phyloP scores from a whole-genome alignment of 805 yeast genomes.

The Candida cerambycidarum region DNA sequence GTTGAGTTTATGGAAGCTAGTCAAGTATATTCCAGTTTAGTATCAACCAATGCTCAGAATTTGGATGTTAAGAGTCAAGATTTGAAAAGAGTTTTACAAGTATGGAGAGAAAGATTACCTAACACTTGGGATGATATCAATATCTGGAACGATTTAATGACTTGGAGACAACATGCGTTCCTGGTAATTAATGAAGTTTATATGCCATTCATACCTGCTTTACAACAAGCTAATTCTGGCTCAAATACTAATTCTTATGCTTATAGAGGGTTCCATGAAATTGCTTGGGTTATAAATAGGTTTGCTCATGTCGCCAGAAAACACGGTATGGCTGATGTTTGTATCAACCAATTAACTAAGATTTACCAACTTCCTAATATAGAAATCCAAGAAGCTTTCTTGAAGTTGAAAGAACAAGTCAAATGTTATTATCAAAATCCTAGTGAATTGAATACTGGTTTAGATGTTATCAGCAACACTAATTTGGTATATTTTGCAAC shows the following conservation, averaged over 20 bases:
- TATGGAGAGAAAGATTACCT: conserved; percentile 97
- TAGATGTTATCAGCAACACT: conserved; percentile 95
- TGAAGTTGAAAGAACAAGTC: conserved; percentile 94
- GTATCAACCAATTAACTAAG: conserved; percentile 87
- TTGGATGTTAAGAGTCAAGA: conserved; percentile 92
- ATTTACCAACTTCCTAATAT: conserved; percentile 95
- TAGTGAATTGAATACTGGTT: conserved; percentile 87
- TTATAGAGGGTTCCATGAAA: conserved; percentile 96
- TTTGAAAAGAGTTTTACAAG: conserved; percentile 88
- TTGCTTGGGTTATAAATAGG: conserved; percentile 97
- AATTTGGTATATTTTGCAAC: conserved; percentile 94
- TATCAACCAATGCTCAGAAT: conserved; percentile 88
- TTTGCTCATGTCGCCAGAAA: conserved; percentile 98
- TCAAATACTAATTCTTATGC: conserved; percentile 88
- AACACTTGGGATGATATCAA: conserved; percentile 97
- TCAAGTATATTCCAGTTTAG: conserved; percentile 84
- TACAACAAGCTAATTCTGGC: conserved; percentile 66
- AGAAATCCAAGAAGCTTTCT: conserved; percentile 96
- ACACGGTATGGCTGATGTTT: conserved; percentile 95
- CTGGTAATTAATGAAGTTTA: conserved; percentile 93
- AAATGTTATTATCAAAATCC: conserved; percentile 95
- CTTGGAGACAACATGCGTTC: conserved; percentile 99
- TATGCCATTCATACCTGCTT: conserved; percentile 84
- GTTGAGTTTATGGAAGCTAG: conserved; percentile 97
- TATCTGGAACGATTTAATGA: conserved; percentile 94